Conservation (phyloP, 2,329 filamentous ascomycete species). For the Colletotrichum caudatum region DNA sequence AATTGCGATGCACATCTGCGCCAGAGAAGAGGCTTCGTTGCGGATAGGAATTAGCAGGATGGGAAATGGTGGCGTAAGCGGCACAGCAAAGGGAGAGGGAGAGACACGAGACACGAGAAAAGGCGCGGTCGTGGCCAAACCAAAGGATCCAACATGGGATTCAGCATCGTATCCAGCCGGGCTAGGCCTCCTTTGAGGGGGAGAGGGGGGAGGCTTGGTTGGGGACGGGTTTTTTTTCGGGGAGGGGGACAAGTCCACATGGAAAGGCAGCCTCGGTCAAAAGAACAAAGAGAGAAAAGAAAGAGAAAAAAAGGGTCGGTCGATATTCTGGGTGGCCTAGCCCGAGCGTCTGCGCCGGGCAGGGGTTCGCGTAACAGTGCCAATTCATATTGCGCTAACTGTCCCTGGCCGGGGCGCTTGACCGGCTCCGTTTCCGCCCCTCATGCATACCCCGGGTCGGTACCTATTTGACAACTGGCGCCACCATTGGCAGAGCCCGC, state of each 20-base stretch:
- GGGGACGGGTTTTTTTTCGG: background rate
- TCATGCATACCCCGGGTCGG: constrained; percentile 10
- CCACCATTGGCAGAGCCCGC: background rate
- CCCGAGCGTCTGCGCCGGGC: constrained; percentile 17
- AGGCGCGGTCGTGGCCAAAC: background rate
- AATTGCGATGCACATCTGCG: background rate
- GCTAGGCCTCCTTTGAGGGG: background rate
- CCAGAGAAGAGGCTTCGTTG: background rate
- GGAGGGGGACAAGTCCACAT: constrained; percentile 4
- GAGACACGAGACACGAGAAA: background rate
- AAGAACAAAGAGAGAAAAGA: background rate
- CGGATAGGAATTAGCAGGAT: background rate
- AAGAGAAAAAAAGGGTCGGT: background rate
- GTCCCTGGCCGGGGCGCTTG: constrained; percentile 12
- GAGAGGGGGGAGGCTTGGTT: background rate
- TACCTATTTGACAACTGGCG: constrained; percentile 15
- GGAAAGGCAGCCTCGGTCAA: background rate
- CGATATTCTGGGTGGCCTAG: constrained; percentile 28
- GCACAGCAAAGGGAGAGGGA: no score
- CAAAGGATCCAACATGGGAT: background rate
- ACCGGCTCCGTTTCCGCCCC: constrained; percentile 28
- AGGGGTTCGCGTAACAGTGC: constrained; percentile 28
- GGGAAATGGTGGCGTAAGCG: no score
- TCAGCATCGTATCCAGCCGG: background rate
- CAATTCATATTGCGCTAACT: background rate